Conservation (phyloP, 2,329 filamentous ascomycete genomes). For the Leptographium radiaticola region DNA sequence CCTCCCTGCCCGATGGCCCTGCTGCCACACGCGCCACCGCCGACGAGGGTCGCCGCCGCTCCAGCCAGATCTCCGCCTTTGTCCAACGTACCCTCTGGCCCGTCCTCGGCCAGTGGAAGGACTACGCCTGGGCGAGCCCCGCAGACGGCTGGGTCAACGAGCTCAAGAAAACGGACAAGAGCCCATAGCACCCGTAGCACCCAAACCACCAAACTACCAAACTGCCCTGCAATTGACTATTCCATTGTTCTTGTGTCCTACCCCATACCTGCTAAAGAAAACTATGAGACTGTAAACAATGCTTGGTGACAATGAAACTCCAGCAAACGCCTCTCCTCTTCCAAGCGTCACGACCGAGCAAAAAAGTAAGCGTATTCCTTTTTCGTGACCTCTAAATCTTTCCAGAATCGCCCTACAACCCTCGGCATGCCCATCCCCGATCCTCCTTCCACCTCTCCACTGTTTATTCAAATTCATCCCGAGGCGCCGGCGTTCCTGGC, state of each 20-base stretch:
- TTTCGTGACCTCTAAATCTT: not conserved
- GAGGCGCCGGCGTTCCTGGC: slow-evolving; percentile 31
- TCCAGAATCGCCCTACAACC: not conserved
- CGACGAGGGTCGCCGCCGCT: slow-evolving; percentile 10
- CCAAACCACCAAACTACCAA: too few species aligned
- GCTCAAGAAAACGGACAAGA: not conserved
- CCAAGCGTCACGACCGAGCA: not conserved
- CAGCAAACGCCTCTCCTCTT: not conserved
- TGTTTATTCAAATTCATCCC: slow-evolving; percentile 4
- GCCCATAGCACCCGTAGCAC: not conserved
- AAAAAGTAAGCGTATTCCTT: not conserved
- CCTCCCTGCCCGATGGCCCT: slow-evolving; percentile 10
- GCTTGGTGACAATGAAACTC: not conserved
- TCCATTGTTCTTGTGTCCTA: not conserved
- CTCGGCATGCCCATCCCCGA: not conserved
- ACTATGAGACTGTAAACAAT: not conserved
- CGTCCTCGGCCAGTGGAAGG: slow-evolving; percentile 47
- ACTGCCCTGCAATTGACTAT: not conserved
- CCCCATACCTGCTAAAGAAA: not conserved
- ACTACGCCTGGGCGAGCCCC: slow-evolving; percentile 35
- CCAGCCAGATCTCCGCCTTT: slow-evolving; percentile 19
- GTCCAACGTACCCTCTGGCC: slow-evolving; percentile 34
- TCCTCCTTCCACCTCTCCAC: too few species aligned
- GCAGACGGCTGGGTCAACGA: slow-evolving; percentile 11
- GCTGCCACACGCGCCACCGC: slow-evolving; percentile 1